Evolutionary conservation across 1,284 basidiomycete species (phyloP).

Genomic region (Porphyrellus sp.): DNA sequence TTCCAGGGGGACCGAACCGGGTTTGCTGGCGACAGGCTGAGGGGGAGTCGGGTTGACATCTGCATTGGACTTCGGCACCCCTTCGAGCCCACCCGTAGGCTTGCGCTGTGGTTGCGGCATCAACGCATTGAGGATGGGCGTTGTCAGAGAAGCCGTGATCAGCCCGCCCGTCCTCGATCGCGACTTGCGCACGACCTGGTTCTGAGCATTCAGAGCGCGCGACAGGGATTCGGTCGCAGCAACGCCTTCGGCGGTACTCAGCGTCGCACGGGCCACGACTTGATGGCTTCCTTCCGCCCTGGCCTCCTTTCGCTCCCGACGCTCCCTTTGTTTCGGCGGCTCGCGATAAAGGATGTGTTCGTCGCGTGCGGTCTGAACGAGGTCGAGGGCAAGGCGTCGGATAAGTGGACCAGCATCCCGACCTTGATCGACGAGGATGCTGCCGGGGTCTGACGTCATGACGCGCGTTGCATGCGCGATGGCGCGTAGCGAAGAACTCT

Average conservation of each 20-base stretch:
- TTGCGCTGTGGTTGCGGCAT: conserved; percentile 51
- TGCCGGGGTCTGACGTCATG: conserved; percentile 77
- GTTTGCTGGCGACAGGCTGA: conserved; percentile 35
- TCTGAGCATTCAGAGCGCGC: conserved; percentile 40
- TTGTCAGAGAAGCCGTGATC: conserved; percentile 41
- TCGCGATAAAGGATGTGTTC: conserved; percentile 58
- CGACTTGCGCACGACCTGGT: conserved; percentile 35
- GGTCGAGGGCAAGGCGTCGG: conserved; percentile 62
- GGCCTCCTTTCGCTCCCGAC: conserved; percentile 38
- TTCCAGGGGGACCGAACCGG: conserved; percentile 78
- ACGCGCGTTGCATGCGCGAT: conserved; percentile 85
- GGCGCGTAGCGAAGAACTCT: conserved; percentile 66
- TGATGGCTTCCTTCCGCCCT: conserved; percentile 30
- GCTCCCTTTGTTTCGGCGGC: conserved; percentile 41
- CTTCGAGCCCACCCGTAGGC: conserved; percentile 31
- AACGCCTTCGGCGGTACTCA: conserved; percentile 38
- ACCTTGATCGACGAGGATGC: conserved; percentile 69
- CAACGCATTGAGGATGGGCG: conserved; percentile 60
- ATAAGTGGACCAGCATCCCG: conserved; percentile 61
- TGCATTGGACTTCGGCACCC: conserved; percentile 19
- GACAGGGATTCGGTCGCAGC: conserved; percentile 48
- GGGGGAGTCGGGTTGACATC: conserved; percentile 13
- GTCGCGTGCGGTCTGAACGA: conserved; percentile 73
- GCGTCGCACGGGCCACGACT: conserved; percentile 39
- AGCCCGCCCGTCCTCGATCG: conserved; percentile 36